Base-by-base conservation (phyloP, 495 filamentous ascomycete species). In the Hapsidospora chrysogenum region DNA sequence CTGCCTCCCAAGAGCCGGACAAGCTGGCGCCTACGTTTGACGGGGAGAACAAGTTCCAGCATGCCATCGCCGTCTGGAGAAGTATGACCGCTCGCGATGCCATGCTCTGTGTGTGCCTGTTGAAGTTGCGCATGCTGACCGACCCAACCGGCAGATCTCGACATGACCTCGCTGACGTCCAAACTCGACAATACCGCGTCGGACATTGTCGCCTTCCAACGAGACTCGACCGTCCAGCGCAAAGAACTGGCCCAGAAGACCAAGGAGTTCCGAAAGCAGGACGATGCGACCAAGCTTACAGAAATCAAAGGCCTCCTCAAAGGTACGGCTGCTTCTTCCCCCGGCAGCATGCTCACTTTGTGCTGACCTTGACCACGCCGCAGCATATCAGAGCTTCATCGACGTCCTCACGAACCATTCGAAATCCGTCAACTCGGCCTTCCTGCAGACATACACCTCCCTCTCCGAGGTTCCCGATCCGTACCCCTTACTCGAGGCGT, bases 171-270 rank as follows among this genome's bases (percentile, higher is more conserved):
- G 35, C 76, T 93, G 30, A 72, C 94, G 43, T 81, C 85, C 25
- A 83, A 74, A 44, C 74, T 99, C 34, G 89, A 99, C 55, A 74
- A 77, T 42, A 83, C 82, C 9, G 86, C 89, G 4, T 85, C 84
- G 3, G 92, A 99, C 46, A 85, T 99, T 31, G 83, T 96, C 28
- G 61, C 78, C 27, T 79, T 84, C 48, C 89, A 99, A 49, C 73
- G 85, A 42, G 92, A 95, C 55, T 76, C 85, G 14, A 75, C 94
- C 8, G 75, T 93, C 10, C 86, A 95, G 50, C 72, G 89, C 31
- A 99, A 99, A 49, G 89, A 99, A 35, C 68, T 99, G 13, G 89
- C 89, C 11, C 86, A 94, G 55, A 96, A 94, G 62, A 99, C 89
- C 2, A 99, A 96, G 51, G 89, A 96, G 52, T 99, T 93, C 46